Evolutionary conservation across 2,329 filamentous ascomycete species (phyloP), one percentile per base, ranked within the genome.

Genomic region (Xylaria sp.): DNA sequence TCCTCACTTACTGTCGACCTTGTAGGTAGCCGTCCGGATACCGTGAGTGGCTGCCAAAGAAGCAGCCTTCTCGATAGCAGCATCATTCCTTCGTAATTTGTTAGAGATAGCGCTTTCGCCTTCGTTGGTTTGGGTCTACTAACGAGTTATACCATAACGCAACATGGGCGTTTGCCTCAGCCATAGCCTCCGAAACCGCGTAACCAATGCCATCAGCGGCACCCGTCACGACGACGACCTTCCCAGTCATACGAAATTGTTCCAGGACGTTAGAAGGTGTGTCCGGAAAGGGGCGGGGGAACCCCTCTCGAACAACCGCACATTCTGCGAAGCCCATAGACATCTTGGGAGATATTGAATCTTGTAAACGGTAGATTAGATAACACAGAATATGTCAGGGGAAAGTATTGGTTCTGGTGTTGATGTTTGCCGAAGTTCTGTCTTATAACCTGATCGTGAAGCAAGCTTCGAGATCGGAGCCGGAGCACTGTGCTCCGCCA

Each of bases 121-220:
- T 13, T 48, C 3, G 10, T 23, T 2, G 20, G 36, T 48, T 48
- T 13, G 1, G 20, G 20, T 48, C 5, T 38, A 62, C 59, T 4
- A 15, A 54, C 48, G 48, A 46, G 48, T 62, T 62, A 53, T 62
- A 62, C 44, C 44, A 62, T 5, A 54, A 15, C 23, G 59, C 59
- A 26, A 62, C 44, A 53, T 62, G n/a, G n/a, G 59, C 59, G n/a
- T 62, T 62, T 23, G 48, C 59, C 17, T 62, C 59, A 40, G 59
- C 59, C 59, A 62, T 62, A 40, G 44, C 59, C 31, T 62, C 48
- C 4, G 59, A 20, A 17, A 62, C 59, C 6, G 59, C 59, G 49
- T 54, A 54, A 2, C 59, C 48, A 9, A 62, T 62, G 11, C 48
- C 59, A 54, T 54, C 59, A 6, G 59, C 59, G 46, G 59, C 59